Conservation (phyloP, 1,139 yeast genomes). For the Magnusiomyces tetraspermus region DNA sequence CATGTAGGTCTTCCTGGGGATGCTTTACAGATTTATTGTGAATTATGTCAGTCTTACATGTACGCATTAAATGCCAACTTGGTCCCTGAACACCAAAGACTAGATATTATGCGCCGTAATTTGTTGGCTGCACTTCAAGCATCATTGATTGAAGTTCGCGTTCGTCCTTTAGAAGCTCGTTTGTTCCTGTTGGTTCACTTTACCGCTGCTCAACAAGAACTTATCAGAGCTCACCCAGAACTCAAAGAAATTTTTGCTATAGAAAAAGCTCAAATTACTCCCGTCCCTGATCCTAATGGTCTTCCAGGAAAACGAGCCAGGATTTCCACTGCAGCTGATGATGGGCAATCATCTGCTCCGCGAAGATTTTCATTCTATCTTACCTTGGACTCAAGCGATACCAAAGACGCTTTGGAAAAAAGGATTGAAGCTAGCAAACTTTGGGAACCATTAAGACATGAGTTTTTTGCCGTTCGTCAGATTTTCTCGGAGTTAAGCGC, state of each 20-base stretch:
- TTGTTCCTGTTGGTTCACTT: conserved; percentile 57
- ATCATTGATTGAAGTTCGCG: conserved; percentile 43
- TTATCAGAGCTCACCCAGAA: conserved; percentile 31
- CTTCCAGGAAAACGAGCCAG: background rate
- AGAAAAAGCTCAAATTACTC: background rate
- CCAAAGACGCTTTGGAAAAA: conserved; percentile 6
- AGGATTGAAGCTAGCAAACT: conserved; percentile 18
- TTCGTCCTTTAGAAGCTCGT: conserved; percentile 45
- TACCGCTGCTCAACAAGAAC: conserved; percentile 55
- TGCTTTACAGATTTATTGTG: conserved; percentile 58
- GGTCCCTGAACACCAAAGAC: conserved; percentile 31
- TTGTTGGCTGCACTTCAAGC: conserved; percentile 59
- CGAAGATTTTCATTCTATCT: conserved; percentile 3
- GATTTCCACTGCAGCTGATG: too few species aligned
- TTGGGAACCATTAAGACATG: conserved; percentile 70
- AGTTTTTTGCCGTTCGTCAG: conserved; percentile 65
- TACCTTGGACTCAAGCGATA: background rate
- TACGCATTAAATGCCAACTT: conserved; percentile 39
- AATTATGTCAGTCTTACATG: conserved; percentile 50
- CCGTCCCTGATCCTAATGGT: background rate
- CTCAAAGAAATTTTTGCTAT: conserved; percentile 18
- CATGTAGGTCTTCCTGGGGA: conserved; percentile 49
- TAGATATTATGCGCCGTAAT: conserved; percentile 62
- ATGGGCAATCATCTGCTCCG: too few species aligned
- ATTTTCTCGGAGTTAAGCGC: conserved; percentile 57